Percentiles rank a stretch among this genome's conserved stretches.
phyloP scores from a whole-genome alignment of 2,329 filamentous ascomycete genomes.

The Microcyclosporella mali region DNA sequence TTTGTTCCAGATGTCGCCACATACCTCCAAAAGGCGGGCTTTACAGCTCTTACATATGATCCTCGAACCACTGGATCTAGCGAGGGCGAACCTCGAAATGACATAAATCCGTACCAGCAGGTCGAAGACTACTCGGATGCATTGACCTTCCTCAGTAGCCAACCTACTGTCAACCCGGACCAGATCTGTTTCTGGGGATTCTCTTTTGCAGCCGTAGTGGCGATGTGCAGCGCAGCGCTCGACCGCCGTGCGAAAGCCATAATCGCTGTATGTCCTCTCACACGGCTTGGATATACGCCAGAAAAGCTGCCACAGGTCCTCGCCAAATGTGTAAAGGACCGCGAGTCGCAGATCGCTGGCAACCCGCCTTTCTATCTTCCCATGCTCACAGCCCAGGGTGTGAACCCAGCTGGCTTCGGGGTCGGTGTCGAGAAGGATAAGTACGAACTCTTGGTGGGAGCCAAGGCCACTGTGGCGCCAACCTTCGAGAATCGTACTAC shows the following conservation, averaged over 20 bases:
- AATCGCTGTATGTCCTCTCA: conserved; percentile 25
- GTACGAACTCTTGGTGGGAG: neutral
- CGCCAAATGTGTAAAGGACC: conserved; percentile 32
- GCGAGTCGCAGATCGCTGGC: conserved; percentile 35
- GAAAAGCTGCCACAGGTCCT: conserved; percentile 23
- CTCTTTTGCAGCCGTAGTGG: conserved; percentile 29
- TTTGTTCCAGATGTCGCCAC: conserved; percentile 31
- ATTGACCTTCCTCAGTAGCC: conserved; percentile 21
- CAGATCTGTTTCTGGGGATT: conserved; percentile 35
- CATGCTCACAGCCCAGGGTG: conserved; percentile 33
- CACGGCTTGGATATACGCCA: conserved; percentile 13
- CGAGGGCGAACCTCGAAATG: conserved; percentile 36
- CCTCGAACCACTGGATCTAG: conserved; percentile 33
- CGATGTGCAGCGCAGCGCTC: conserved; percentile 27
- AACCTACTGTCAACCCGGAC: conserved; percentile 27
- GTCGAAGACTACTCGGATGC: conserved; percentile 11
- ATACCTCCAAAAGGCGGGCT: conserved; percentile 29
- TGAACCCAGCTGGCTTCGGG: conserved; percentile 24
- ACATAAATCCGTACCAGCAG: conserved; percentile 33
- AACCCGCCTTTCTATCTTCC: conserved; percentile 36
- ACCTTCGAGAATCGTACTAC: conserved; percentile 1
- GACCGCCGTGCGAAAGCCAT: conserved; percentile 29
- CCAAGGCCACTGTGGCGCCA: neutral
- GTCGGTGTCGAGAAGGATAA: neutral
- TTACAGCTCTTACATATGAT: conserved; percentile 37